Percentiles rank a stretch among this genome's conserved stretches.
phyloP scores from a whole-genome alignment of 2,329 filamentous ascomycete species.

The Monosporascus sp. region DNA sequence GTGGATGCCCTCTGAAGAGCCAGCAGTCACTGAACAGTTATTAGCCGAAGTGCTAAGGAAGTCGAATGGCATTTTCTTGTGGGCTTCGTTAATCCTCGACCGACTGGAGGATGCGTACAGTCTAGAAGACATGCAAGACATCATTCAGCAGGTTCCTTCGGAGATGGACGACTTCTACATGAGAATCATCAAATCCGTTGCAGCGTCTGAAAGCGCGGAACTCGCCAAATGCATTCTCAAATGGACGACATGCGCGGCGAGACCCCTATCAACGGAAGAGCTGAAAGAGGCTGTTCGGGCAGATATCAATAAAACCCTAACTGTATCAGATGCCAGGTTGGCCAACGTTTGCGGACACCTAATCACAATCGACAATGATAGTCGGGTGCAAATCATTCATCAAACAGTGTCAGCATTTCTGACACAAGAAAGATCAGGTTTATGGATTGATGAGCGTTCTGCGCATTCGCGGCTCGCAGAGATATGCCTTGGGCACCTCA shows the following conservation, averaged over 20 bases:
- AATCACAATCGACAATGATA: not conserved
- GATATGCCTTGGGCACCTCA: not conserved
- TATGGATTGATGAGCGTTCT: not conserved
- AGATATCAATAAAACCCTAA: constrained; percentile 3
- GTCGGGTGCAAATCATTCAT: constrained; percentile 1
- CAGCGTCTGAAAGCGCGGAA: constrained; percentile 7
- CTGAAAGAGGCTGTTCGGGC: constrained; percentile 1
- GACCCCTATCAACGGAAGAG: not conserved
- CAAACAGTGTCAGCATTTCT: constrained; percentile 3
- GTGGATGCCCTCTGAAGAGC: constrained; percentile 1
- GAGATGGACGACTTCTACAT: constrained; percentile 20
- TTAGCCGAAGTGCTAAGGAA: constrained; percentile 16
- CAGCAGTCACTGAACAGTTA: constrained; percentile 2
- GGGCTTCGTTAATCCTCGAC: constrained; percentile 17
- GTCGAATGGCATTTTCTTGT: constrained; percentile 21
- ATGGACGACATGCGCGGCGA: constrained; percentile 5
- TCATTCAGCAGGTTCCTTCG: constrained; percentile 14
- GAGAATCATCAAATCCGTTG: constrained; percentile 13
- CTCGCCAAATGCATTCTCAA: constrained; percentile 7
- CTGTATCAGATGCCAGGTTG: not conserved
- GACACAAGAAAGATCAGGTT: not conserved
- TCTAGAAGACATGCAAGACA: constrained; percentile 16
- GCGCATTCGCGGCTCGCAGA: constrained; percentile 2
- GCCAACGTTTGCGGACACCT: constrained; percentile 2
- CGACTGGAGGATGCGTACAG: constrained; percentile 15